Conservation (phyloP, 2,329 filamentous ascomycete species). For the Fusarium sp. region DNA sequence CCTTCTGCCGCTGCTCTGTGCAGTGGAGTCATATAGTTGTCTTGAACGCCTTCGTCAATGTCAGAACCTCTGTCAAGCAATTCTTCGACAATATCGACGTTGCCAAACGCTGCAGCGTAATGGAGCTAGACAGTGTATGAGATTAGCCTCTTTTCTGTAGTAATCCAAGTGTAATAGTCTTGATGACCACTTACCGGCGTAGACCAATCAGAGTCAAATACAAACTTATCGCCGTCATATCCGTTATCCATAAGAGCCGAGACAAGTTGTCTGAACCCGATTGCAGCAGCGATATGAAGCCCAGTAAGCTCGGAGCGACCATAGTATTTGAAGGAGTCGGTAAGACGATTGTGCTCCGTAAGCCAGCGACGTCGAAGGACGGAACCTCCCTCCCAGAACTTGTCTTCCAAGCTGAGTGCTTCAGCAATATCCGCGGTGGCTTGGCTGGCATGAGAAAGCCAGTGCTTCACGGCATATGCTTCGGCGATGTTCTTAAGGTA, state of each 20-base stretch:
- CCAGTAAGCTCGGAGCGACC: slow-evolving; percentile 50
- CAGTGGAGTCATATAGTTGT: slow-evolving; percentile 52
- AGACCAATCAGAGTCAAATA: slow-evolving; percentile 49
- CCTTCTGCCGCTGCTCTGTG: slow-evolving; percentile 56
- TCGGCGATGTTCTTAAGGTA: slow-evolving; percentile 46
- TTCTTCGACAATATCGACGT: slow-evolving; percentile 28
- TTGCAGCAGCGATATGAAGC: slow-evolving; percentile 54
- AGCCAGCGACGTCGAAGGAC: slow-evolving; percentile 55
- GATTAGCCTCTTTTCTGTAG: not conserved
- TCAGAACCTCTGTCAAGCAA: slow-evolving; percentile 21
- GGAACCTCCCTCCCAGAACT: slow-evolving; percentile 56
- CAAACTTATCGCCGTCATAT: slow-evolving; percentile 52
- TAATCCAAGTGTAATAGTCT: too few relatives aligned
- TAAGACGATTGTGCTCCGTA: slow-evolving; percentile 51
- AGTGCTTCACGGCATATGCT: slow-evolving; percentile 56
- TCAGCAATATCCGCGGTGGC: slow-evolving; percentile 59
- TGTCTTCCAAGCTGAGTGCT: slow-evolving; percentile 53
- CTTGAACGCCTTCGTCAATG: slow-evolving; percentile 50
- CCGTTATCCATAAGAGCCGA: slow-evolving; percentile 55
- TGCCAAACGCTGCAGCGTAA: slow-evolving; percentile 24
- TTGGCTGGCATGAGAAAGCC: slow-evolving; percentile 57
- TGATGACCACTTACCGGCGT: slow-evolving; percentile 51
- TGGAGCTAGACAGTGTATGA: slow-evolving; percentile 16
- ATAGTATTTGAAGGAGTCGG: slow-evolving; percentile 49
- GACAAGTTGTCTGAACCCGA: slow-evolving; percentile 57